Percentiles rank a stretch among this genome's conserved stretches.
These are phyloP conservation scores for Aspergillus incahuasiensis DNA, from an alignment of 495 filamentous ascomycete species.

Conservation along the genomic window DNA sequence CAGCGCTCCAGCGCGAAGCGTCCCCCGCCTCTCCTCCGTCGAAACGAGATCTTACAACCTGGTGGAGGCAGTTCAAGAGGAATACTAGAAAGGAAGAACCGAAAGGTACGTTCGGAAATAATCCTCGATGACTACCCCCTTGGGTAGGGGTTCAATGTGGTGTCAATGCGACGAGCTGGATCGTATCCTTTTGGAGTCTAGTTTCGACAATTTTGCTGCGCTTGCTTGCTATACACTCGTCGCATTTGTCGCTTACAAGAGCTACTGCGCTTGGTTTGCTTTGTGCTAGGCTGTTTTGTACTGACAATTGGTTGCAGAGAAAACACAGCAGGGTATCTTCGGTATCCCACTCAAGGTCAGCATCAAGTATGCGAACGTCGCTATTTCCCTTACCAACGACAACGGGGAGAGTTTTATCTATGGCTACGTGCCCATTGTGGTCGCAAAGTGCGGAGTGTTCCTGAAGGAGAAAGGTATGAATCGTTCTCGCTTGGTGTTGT, in stretches of 20 bases:
- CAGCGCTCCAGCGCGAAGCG: slow-evolving; percentile 27
- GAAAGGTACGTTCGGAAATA: slow-evolving; percentile 55
- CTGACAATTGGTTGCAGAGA: slow-evolving; percentile 19
- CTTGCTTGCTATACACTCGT: not conserved
- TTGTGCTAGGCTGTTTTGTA: not conserved
- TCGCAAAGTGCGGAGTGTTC: slow-evolving; percentile 97
- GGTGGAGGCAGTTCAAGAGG: slow-evolving; percentile 88
- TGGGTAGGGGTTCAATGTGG: not conserved
- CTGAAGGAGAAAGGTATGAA: slow-evolving; percentile 90
- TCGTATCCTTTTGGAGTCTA: not conserved
- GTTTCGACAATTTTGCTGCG: not conserved
- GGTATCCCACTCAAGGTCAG: slow-evolving; percentile 90
- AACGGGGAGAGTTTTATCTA: slow-evolving; percentile 95
- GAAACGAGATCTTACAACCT: slow-evolving; percentile 77
- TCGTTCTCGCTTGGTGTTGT: not conserved
- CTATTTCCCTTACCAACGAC: slow-evolving; percentile 89
- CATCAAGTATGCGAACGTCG: slow-evolving; percentile 98
- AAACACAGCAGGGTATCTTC: slow-evolving; percentile 64
- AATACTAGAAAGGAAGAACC: slow-evolving; percentile 69
- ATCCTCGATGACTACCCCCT: not conserved
- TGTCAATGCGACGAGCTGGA: slow-evolving; percentile 9
- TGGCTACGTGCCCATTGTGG: slow-evolving; percentile 97
- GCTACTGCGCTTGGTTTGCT: not conserved
- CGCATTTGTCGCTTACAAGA: not conserved
- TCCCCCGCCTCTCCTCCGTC: slow-evolving; percentile 57